phyloP scores from a whole-genome alignment of 768 basidiomycete species.

The Tulasnella sp. region DNA sequence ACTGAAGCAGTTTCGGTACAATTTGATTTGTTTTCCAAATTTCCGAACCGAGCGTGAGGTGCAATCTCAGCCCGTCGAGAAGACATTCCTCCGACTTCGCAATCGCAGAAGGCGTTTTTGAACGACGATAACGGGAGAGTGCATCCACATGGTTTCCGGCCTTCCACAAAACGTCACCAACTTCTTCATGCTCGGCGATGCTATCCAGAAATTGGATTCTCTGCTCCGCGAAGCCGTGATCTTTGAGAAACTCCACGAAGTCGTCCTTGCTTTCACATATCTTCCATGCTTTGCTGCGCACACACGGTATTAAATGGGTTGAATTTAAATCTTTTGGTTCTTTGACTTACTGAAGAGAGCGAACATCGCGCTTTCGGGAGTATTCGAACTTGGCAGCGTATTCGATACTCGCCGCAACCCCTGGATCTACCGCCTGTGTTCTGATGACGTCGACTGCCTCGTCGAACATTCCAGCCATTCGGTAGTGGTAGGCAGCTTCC shows the following conservation, averaged over 20 bases:
- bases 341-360: slow-evolving; percentile 34
- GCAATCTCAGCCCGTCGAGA: slow-evolving; percentile 3
- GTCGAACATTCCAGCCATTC: slow-evolving; percentile 10
- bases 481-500: slow-evolving; percentile 9
- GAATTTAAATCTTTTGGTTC: neutral
- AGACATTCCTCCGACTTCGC: slow-evolving; percentile 10
- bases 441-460: slow-evolving; percentile 19
- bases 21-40: neutral
- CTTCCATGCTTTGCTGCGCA: slow-evolving; percentile 43
- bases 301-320: neutral
- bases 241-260: slow-evolving; percentile 53
- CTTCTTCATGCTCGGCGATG: slow-evolving; percentile 45
- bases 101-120: neutral
- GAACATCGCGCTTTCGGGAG: slow-evolving; percentile 40
- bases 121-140: neutral
- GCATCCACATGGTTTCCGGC: slow-evolving; percentile 38
- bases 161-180: slow-evolving; percentile 50
- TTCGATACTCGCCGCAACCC: slow-evolving; percentile 39
- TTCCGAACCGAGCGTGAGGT: neutral
- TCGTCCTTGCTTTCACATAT: slow-evolving; percentile 54
- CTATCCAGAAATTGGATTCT: slow-evolving; percentile 45
- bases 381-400: slow-evolving; percentile 48
- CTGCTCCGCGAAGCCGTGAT: slow-evolving; percentile 49
- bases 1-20: neutral
- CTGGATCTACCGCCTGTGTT: slow-evolving; percentile 37